Conservation (phyloP, 352 stramenopile species). For the Phytophthora foliorum region DNA sequence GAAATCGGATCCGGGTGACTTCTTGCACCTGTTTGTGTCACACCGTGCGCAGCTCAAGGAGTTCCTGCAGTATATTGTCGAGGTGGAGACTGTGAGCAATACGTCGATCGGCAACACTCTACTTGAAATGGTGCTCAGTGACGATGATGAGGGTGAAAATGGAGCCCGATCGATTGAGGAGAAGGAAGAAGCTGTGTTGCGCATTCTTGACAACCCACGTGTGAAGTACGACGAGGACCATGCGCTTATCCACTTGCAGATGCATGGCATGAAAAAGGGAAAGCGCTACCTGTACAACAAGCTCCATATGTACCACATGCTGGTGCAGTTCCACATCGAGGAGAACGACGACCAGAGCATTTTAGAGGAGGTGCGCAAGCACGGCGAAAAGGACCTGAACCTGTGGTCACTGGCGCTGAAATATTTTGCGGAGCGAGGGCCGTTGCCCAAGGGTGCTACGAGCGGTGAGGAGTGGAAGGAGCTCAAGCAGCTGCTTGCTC, state of each 20-base stretch:
- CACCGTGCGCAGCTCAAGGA: conserved; percentile 90
- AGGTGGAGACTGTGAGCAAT: conserved; percentile 89
- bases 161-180: conserved; percentile 52
- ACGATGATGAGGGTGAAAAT: conserved; percentile 55
- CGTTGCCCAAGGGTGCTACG: conserved; percentile 71
- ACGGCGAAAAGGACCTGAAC: conserved; percentile 91
- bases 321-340: conserved; percentile 95
- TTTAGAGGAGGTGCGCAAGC: conserved; percentile 90
- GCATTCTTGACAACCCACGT: conserved; percentile 91
- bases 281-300: conserved; percentile 96
- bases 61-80: conserved; percentile 92
- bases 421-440: conserved; percentile 90
- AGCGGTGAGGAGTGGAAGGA: conserved; percentile 82
- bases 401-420: conserved; percentile 92
- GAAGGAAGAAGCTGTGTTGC: conserved; percentile 86
- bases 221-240: conserved; percentile 94
- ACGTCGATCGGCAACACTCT: conserved; percentile 92
- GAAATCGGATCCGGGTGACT: conserved; percentile 89
- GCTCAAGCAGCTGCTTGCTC: conserved; percentile 76
- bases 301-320: conserved; percentile 95
- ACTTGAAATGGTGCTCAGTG: conserved; percentile 89
- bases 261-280: conserved; percentile 92
- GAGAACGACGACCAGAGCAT: conserved; percentile 92
- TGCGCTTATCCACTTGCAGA: conserved; percentile 94
- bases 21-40: conserved; percentile 94